Evolutionary conservation across 1,139 yeast species (phyloP).

Genomic region (Kluyveromyces sp.): DNA sequence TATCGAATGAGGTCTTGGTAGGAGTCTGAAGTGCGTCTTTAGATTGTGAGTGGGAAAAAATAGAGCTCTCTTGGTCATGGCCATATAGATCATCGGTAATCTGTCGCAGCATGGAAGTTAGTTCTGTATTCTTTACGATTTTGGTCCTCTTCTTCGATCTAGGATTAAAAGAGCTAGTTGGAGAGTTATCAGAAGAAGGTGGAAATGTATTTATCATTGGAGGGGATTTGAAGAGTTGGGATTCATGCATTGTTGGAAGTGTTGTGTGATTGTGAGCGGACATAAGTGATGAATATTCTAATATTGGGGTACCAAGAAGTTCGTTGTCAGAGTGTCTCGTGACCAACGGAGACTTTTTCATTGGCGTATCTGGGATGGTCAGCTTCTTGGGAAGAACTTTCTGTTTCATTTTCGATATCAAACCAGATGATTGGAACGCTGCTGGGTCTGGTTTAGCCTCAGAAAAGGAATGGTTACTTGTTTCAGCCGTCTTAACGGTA

Average conservation of each 20-base stretch:
- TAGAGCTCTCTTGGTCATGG: constrained; percentile 16
- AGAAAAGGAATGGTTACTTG: constrained; percentile 8
- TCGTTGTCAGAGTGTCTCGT: constrained; percentile 6
- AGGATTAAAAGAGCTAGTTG: constrained; percentile 9
- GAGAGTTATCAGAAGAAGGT: constrained; percentile 12
- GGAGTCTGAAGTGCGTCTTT: constrained; percentile 6
- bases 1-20: constrained; percentile 7
- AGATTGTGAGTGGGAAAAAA: constrained; percentile 6
- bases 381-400: constrained; percentile 18
- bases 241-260: constrained; percentile 2
- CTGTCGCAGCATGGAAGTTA: constrained; percentile 28
- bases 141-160: constrained; percentile 23
- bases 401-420: constrained; percentile 24
- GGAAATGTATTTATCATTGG: constrained; percentile 5
- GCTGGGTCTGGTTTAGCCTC: constrained; percentile 23
- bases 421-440: constrained; percentile 23
- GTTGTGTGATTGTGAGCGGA: constrained; percentile 1
- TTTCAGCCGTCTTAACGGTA: neutral
- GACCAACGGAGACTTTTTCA: constrained; percentile 25
- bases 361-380: constrained; percentile 29
- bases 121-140: constrained; percentile 24
- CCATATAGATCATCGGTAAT: constrained; percentile 31
- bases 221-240: constrained; percentile 6
- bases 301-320: constrained; percentile 10
- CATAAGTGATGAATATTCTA: constrained; percentile 4